Evolutionary conservation across 306 rosid genomes (phyloP), one percentile per base, ranked within the genome.

Genomic region (Erythrophleum fordii): DNA sequence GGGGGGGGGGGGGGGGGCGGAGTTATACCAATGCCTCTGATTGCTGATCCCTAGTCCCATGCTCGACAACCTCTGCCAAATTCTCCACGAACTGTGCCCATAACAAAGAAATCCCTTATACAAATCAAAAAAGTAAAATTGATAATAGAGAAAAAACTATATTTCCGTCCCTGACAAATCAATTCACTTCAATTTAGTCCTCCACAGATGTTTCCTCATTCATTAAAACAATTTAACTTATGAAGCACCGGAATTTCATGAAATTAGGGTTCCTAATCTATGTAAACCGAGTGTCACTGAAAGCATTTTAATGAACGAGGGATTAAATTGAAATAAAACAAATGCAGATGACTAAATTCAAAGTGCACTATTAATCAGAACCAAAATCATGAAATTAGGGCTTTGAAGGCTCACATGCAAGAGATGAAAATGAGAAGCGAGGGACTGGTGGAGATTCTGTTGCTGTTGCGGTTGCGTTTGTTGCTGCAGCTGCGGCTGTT

Each of bases 351-450:
- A 22, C 61, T 7, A 55, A 55, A 55, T 55, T 22, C 0, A 55
- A n/a, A 22, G 13, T 20, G 13, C 61, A 18, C 5, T 17, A n/a
- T 17, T n/a, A 5, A n/a, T 17, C 59, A 52, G 11, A 52, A 52
- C 1, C 18, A 62, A 62, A 26, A 66, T 3, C 3, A 66, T 1
- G 37, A 39, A 4, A 61, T 3, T 69, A 71, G 85, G 89, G 87
- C 28, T 73, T 53, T 0, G 26, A 51, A 26, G n/a, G 60, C 75
- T 37, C 72, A 88, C 94, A 53, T 82, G 89, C 77, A 90, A 78
- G 77, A 95, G 93, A 81, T 91, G 93, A 80, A 89, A 95, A 83
- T 95, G 98, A 46, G 96, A 95, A 62, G 97, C 95, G 28, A 95
- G 88, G 2, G 98, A 95, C 82, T 91, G 98, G 70, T 94, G 96